These are phyloP conservation scores for Fonsecaea erecta DNA, from an alignment of 2,329 filamentous ascomycete genomes.

Conservation along the genomic window DNA sequence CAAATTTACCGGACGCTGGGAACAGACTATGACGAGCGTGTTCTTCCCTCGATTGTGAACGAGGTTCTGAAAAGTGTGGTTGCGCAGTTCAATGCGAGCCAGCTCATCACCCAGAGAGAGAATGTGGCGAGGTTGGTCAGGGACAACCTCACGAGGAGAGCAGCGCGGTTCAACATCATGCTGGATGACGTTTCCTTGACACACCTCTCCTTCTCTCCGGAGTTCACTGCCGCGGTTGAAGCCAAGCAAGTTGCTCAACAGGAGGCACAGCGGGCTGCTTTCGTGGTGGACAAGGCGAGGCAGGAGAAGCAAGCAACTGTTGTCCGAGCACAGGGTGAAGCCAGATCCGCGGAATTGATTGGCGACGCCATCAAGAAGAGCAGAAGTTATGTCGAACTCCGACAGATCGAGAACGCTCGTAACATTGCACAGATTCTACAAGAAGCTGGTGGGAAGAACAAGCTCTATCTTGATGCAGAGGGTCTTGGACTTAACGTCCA, in stretches of 20 bases:
- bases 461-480: conserved; percentile 88
- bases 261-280: conserved; percentile 95
- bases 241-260: conserved; percentile 76
- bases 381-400: conserved; percentile 92
- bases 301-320: conserved; percentile 99
- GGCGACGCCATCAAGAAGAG: conserved; percentile 99
- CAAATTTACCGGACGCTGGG: conserved; percentile 97
- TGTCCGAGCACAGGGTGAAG: conserved; percentile 98
- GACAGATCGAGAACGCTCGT: conserved; percentile 96
- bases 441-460: conserved; percentile 84
- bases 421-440: conserved; percentile 86
- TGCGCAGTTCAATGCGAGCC: conserved; percentile 97
- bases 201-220: conserved; percentile 70
- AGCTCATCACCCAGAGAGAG: conserved; percentile 98
- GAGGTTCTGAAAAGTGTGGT: conserved; percentile 99
- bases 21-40: conserved; percentile 94
- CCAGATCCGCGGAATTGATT: conserved; percentile 94
- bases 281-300: conserved; percentile 96
- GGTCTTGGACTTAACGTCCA: conserved; percentile 88
- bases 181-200: conserved; percentile 97
- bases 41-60: conserved; percentile 96
- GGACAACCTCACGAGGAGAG: conserved; percentile 88
- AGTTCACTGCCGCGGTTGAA: conserved; percentile 71
- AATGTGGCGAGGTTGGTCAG: conserved; percentile 89
- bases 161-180: conserved; percentile 95